Percentiles rank a stretch among this genome's conserved stretches.
These are phyloP conservation scores for Heliocybe sulcata DNA, from an alignment of 1,284 basidiomycete species.

Conservation along the genomic window DNA sequence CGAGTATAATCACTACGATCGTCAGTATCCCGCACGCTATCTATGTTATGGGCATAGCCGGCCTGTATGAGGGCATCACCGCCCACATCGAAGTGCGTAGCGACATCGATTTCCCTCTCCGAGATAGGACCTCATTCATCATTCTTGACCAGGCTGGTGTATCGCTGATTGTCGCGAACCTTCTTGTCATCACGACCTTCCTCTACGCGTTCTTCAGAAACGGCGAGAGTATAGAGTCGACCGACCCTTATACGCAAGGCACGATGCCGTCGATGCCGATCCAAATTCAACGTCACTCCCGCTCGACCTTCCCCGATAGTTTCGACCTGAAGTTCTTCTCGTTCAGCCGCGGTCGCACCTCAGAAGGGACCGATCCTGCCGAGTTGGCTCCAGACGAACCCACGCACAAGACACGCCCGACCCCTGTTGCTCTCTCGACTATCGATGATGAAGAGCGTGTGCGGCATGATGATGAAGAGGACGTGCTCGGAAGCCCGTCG, in stretches of 20 bases:
- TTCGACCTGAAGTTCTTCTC: background rate
- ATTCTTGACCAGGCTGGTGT: conserved; percentile 10
- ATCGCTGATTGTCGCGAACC: conserved; percentile 23
- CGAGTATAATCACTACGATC: conserved; percentile 19
- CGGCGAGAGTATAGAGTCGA: conserved; percentile 10
- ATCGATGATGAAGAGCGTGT: no score
- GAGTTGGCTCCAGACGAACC: no score
- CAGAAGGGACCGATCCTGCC: no score
- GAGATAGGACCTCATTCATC: background rate
- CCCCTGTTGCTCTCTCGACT: no score
- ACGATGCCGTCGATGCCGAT: background rate
- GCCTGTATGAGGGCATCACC: background rate
- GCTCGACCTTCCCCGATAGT: background rate
- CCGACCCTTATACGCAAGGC: background rate
- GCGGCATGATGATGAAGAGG: no score
- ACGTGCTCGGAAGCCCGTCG: no score
- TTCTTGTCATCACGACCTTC: conserved; percentile 21
- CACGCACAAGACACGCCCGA: no score
- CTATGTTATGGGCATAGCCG: conserved; percentile 11
- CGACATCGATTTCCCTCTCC: background rate
- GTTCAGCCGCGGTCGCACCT: background rate
- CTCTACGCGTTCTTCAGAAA: conserved; percentile 12
- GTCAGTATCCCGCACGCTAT: conserved; percentile 18
- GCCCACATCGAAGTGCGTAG: background rate
- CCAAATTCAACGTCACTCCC: background rate